These are phyloP conservation scores for Microdochium trichocladiopsis DNA, from an alignment of 2,329 filamentous ascomycete genomes.

Conservation along the genomic window DNA sequence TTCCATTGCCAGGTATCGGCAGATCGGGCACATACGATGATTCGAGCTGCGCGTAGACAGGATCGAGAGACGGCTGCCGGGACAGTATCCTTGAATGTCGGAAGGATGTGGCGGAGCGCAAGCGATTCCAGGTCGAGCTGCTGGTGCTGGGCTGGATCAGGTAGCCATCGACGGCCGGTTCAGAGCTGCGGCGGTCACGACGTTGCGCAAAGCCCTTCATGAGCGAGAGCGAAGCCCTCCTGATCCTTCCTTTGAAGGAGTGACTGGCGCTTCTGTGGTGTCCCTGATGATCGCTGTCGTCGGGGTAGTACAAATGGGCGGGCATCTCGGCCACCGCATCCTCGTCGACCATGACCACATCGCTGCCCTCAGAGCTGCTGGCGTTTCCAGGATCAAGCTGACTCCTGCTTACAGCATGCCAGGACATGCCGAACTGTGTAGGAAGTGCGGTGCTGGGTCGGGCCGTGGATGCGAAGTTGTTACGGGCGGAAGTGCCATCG, in stretches of 20 bases:
- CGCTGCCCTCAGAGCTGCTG: not conserved
- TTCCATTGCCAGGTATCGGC: slow-evolving; percentile 41
- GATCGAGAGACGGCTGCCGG: slow-evolving; percentile 26
- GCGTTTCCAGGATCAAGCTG: not conserved
- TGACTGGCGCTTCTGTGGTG: not conserved
- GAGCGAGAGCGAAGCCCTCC: slow-evolving; percentile 48
- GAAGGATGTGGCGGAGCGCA: slow-evolving; percentile 44
- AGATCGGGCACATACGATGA: slow-evolving; percentile 16
- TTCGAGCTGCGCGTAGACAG: slow-evolving; percentile 28
- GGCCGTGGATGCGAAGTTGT: not conserved
- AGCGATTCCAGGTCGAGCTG: slow-evolving; percentile 41
- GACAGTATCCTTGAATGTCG: slow-evolving; percentile 39
- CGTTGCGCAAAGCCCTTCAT: slow-evolving; percentile 43
- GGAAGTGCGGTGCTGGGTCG: not conserved
- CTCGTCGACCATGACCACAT: not conserved
- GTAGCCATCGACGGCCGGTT: slow-evolving; percentile 13
- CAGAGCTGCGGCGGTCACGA: slow-evolving; percentile 28
- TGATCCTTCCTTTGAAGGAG: slow-evolving; percentile 41
- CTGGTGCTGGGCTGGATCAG: slow-evolving; percentile 34
- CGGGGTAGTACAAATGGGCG: not conserved
- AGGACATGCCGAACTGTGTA: not conserved
- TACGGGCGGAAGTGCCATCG: not conserved
- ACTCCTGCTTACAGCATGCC: not conserved
- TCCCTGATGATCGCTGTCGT: not conserved
- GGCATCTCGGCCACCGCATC: not conserved